These are phyloP conservation scores for Globisporangium polare DNA, from an alignment of 352 stramenopile species.

Conservation along the genomic window DNA sequence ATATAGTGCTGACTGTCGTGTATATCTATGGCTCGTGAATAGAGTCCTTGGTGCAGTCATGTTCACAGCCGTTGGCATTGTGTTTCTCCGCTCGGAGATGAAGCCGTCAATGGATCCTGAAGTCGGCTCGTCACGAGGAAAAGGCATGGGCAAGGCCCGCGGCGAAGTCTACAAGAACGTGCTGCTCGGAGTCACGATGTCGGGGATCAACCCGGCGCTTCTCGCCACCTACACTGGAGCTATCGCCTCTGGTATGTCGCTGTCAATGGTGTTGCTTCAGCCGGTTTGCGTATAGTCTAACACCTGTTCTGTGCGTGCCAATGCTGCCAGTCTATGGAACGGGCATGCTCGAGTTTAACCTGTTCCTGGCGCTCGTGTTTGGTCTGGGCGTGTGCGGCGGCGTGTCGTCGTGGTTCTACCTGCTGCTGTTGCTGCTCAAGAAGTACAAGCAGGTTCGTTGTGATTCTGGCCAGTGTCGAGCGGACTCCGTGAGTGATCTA, in stretches of 20 bases:
- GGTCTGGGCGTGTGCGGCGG: conserved; percentile 76
- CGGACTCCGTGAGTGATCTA: not conserved
- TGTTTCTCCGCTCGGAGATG: conserved; percentile 81
- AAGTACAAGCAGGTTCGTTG: conserved; percentile 85
- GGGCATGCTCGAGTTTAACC: conserved; percentile 82
- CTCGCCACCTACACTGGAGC: conserved; percentile 84
- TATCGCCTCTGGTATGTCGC: conserved; percentile 69
- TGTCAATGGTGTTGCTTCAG: not conserved
- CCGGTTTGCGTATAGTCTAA: not conserved
- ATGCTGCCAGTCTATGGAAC: conserved; percentile 73
- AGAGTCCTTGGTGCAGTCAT: conserved; percentile 83
- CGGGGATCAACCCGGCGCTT: conserved; percentile 81
- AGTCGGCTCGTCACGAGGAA: conserved; percentile 38
- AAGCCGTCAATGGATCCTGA: conserved; percentile 71
- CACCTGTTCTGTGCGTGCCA: not conserved
- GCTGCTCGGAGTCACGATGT: conserved; percentile 85
- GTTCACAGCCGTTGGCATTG: conserved; percentile 76
- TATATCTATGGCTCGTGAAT: not conserved
- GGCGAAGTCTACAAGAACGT: conserved; percentile 79
- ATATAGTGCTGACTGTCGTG: not conserved
- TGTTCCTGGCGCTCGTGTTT: conserved; percentile 84
- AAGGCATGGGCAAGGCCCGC: conserved; percentile 43
- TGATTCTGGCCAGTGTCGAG: not conserved
- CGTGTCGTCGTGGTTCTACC: conserved; percentile 88
- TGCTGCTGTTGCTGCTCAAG: conserved; percentile 79